Evolutionary conservation across 2,329 filamentous ascomycete genomes (phyloP).

Genomic region (Nannizziopsis arthrosporioides): DNA sequence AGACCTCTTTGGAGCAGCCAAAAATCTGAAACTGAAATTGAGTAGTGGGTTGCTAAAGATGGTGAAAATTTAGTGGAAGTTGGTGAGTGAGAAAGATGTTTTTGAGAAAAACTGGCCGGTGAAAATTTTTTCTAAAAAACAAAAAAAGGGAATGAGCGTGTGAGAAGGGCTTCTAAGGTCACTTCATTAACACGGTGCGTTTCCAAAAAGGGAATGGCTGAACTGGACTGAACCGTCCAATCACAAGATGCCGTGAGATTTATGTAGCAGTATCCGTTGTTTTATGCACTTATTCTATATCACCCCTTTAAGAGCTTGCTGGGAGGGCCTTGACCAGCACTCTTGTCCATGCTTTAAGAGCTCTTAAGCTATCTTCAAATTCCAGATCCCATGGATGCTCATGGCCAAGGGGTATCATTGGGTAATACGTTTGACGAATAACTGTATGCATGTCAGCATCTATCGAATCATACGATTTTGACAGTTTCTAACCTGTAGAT

Average conservation of each 20-base stretch:
- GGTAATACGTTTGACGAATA: no score
- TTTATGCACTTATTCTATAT: background rate
- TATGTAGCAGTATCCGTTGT: background rate
- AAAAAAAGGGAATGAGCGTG: background rate
- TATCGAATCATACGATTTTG: no score
- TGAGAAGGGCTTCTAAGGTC: background rate
- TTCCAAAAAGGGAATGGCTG: background rate
- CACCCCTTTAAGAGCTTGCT: no score
- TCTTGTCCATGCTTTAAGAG: no score
- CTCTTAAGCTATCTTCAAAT: no score
- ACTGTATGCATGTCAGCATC: no score
- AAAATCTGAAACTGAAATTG: no score
- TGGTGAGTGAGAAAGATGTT: background rate
- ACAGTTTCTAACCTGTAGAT: no score
- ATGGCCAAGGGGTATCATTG: no score
- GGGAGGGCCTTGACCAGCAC: no score
- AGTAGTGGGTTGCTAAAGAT: background rate
- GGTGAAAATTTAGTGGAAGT: background rate
- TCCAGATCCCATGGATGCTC: no score
- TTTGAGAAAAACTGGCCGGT: background rate
- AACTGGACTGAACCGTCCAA: background rate
- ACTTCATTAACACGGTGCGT: background rate
- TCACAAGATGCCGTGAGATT: background rate
- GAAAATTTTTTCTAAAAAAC: background rate
- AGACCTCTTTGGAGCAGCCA: no score